Conservation (phyloP, 2,329 filamentous ascomycete species). For the Aquanectria penicillioides region DNA sequence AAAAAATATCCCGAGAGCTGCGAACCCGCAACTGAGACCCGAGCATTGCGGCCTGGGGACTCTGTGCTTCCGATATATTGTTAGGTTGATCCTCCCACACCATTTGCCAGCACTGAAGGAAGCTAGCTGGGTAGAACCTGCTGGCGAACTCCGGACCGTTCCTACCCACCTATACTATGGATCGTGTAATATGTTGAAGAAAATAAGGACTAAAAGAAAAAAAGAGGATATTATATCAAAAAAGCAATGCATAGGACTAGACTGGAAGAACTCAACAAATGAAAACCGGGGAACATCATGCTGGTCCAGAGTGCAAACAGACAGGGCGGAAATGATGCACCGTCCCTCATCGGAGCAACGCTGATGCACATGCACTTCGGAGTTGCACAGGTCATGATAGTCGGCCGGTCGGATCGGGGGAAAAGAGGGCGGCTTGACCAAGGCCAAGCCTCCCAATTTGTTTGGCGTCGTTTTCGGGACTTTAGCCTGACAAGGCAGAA, state of each 20-base stretch:
- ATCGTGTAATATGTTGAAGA: background rate
- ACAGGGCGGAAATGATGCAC: no score
- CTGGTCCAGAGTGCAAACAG: no score
- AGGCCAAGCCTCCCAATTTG: background rate
- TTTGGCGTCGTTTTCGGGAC: conserved; percentile 2
- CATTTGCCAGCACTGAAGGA: background rate
- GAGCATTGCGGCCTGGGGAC: background rate
- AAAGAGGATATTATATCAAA: no score
- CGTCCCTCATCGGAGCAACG: no score
- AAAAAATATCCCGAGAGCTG: background rate
- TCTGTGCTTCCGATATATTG: conserved; percentile 3
- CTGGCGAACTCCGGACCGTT: background rate
- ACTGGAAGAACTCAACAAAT: no score
- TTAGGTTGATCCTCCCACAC: conserved; percentile 4
- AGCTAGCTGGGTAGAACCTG: background rate
- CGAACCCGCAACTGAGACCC: conserved; percentile 2
- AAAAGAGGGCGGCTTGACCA: background rate
- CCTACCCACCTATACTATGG: no score
- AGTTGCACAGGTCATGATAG: no score
- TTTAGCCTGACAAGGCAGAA: background rate
- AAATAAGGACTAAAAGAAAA: background rate
- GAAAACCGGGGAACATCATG: no score
- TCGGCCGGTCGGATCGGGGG: background rate
- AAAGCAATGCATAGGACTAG: no score
- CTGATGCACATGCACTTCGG: no score